phyloP scores from a whole-genome alignment of 2,329 filamentous ascomycete species.

The Penicillium oxalicum region DNA sequence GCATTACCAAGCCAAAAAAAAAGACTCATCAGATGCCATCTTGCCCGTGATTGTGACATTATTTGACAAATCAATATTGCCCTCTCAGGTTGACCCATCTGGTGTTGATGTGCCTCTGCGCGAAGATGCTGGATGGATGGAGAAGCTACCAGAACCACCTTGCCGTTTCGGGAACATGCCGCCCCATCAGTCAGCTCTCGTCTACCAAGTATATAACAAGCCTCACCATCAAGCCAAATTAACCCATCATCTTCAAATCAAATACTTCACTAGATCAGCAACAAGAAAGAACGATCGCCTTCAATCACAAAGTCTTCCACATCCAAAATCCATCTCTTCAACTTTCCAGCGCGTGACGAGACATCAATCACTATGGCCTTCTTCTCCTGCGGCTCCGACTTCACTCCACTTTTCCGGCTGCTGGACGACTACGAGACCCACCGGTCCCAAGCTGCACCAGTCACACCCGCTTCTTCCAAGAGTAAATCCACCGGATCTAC shows the following conservation, averaged over 20 bases:
- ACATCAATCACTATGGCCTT: slow-evolving; percentile 38
- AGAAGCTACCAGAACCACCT: slow-evolving; percentile 12
- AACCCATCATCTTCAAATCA: not conserved
- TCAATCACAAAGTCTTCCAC: not conserved
- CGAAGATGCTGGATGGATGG: slow-evolving; percentile 5
- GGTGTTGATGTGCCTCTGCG: not conserved
- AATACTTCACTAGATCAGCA: not conserved
- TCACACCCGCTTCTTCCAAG: slow-evolving; percentile 2
- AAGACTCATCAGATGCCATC: too few species aligned
- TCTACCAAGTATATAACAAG: slow-evolving; percentile 10
- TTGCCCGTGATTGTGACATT: too few species aligned
- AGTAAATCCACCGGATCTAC: slow-evolving; percentile 3
- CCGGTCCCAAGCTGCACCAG: slow-evolving; percentile 20
- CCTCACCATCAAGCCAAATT: not conserved
- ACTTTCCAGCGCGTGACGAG: not conserved
- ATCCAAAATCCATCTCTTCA: slow-evolving; percentile 6
- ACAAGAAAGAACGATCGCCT: not conserved
- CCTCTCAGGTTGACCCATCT: too few species aligned
- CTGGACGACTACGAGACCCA: slow-evolving; percentile 39
- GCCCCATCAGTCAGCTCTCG: slow-evolving; percentile 6
- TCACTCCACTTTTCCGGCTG: slow-evolving; percentile 39
- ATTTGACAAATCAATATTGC: too few species aligned
- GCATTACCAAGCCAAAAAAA: too few species aligned
- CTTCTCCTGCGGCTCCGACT: slow-evolving; percentile 34
- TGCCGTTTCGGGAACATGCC: slow-evolving; percentile 17